phyloP scores from a whole-genome alignment of 805 yeast species.

The Yamadazyma phyllophila region DNA sequence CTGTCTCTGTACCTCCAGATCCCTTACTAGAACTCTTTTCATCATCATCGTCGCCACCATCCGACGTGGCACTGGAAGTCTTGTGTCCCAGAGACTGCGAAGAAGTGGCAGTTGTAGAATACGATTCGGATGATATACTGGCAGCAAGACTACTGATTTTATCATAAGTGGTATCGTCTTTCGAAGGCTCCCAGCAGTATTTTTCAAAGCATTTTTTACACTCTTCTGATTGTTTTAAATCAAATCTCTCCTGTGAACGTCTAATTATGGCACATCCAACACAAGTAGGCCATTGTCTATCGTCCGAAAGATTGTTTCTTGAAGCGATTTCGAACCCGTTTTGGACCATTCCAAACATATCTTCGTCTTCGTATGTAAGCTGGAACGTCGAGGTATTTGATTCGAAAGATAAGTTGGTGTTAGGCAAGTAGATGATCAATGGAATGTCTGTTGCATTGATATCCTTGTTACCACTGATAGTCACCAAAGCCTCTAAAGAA shows the following conservation, averaged over 20 bases:
- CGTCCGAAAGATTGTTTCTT: constrained; percentile 63
- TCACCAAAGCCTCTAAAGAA: constrained; percentile 53
- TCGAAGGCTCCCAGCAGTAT: constrained; percentile 64
- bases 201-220: constrained; percentile 68
- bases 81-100: neutral
- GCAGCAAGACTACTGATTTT: constrained; percentile 3
- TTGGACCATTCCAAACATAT: constrained; percentile 55
- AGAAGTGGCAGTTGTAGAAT: neutral
- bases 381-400: constrained; percentile 74
- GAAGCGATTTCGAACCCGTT: constrained; percentile 78
- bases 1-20: neutral
- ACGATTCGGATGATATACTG: neutral
- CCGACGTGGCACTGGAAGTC: neutral
- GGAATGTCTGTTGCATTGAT: constrained; percentile 44
- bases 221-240: constrained; percentile 57
- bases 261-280: constrained; percentile 81
- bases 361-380: constrained; percentile 57
- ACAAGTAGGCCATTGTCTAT: constrained; percentile 68
- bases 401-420: constrained; percentile 58
- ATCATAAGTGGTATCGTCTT: neutral
- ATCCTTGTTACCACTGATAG: constrained; percentile 19
- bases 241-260: constrained; percentile 69
- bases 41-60: neutral
- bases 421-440: constrained; percentile 71
- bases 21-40: neutral